These are phyloP conservation scores for Gracilaria gracilis DNA, from an alignment of 23 red algal genomes.

Conservation along the genomic window DNA sequence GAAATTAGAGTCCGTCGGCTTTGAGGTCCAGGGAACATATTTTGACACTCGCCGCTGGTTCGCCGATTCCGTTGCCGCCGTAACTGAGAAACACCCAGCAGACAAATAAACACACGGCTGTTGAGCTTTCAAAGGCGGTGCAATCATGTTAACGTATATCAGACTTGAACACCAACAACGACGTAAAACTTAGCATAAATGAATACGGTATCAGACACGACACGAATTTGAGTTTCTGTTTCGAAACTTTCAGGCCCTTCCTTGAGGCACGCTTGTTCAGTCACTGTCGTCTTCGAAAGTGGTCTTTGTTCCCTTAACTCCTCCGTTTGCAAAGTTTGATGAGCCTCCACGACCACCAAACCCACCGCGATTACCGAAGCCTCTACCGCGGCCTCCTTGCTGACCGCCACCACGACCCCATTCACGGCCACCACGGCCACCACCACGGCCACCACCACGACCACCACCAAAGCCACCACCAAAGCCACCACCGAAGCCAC, in stretches of 20 bases:
- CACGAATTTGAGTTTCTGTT: not conserved
- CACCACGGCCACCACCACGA: conserved; percentile 23
- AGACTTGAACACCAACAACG: not conserved
- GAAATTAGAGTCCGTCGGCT: conserved; percentile 59
- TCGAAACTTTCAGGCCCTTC: not conserved
- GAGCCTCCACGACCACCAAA: conserved; percentile 22
- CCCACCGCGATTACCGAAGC: conserved; percentile 25
- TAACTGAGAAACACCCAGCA: not conserved
- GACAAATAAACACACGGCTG: not conserved
- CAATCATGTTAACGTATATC: not conserved
- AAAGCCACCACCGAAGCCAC: conserved; percentile 23
- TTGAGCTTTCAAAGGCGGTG: not conserved
- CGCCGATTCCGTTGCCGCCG: conserved; percentile 62
- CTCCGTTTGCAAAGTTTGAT: conserved; percentile 16
- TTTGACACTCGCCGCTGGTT: conserved; percentile 76
- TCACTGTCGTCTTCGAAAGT: conserved; percentile 61
- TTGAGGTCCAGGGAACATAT: conserved; percentile 51
- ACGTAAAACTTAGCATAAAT: not conserved
- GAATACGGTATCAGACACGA: not conserved
- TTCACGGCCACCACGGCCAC: conserved; percentile 20
- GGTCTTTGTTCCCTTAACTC: conserved; percentile 43
- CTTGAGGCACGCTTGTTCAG: not conserved
- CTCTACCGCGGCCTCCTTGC: conserved; percentile 36
- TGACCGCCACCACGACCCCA: conserved; percentile 34
- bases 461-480: conserved; percentile 44